Base-by-base conservation (phyloP, 495 filamentous ascomycete genomes). In the Aspergillus diversus region DNA sequence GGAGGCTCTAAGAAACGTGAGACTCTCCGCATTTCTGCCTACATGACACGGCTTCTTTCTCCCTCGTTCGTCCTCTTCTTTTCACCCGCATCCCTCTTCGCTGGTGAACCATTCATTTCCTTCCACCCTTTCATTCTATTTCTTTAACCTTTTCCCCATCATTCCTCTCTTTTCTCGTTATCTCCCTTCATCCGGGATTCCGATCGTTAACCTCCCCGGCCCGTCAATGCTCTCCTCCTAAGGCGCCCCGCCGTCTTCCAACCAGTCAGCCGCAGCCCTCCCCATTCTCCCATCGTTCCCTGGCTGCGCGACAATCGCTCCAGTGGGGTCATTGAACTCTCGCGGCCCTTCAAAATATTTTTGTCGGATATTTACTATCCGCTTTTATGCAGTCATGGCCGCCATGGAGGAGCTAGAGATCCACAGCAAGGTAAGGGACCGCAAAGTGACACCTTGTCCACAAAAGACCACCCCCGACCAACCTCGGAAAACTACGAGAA, bases 401-500 rank as follows among this genome's bases (percentile, higher is more conserved):
- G 92, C 91, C 69, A 96, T 98, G 84, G 95, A 99, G 81, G 92
- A 97, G 81, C 80, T 99, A 64, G 95, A 97, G 75, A 90, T 99
- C 64, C 95, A 97, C 74, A 96, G 92, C 87, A 97, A 93, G 87
- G 95, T 96, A 83, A 63, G 84, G 66, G 33, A 55, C 39, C 35
- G 34, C 35, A 43, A 3, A 6, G 39, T 59, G 62, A 48, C 52
- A 50, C 9, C 47, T 50, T 11, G 47, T 50, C 47, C 17, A 59
- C 32, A 48, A 47, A 17, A 32, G 17, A 39, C 37, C 37, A 8
- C 8, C 48, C 39, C 33, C 52, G 46, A 32, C 46, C 7, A 33
- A 48, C 15, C 47, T 34, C 35, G 50, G 35, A 39, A 54, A 47
- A 31, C 34, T 17, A 21, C 46, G 32, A 27, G 21, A 27, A 27